Evolutionary conservation across 2,329 filamentous ascomycete species (phyloP).

Genomic region (Ascomycota sp.): DNA sequence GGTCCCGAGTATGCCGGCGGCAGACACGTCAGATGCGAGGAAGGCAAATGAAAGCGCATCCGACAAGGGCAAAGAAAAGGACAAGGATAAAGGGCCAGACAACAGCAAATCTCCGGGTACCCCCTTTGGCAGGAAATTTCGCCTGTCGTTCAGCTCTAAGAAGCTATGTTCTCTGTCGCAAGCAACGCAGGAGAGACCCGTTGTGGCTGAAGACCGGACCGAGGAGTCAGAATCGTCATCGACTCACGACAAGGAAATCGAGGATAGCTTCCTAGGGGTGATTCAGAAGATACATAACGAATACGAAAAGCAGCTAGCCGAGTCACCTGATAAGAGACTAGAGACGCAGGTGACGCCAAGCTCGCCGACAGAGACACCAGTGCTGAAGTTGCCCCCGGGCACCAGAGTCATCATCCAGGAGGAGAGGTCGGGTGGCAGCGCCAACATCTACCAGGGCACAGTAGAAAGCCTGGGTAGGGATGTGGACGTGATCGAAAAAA

Average conservation of each 20-base stretch:
- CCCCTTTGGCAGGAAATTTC: slow-evolving; percentile 72
- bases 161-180: slow-evolving; percentile 52
- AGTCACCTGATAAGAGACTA: slow-evolving; percentile 30
- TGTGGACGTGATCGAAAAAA: slow-evolving; percentile 65
- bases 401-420: slow-evolving; percentile 52
- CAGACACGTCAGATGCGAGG: slow-evolving; percentile 27
- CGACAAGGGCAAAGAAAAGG: slow-evolving; percentile 24
- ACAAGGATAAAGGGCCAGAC: slow-evolving; percentile 22
- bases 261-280: slow-evolving; percentile 54
- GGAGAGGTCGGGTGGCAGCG: slow-evolving; percentile 45
- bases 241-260: slow-evolving; percentile 49
- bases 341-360: slow-evolving; percentile 49
- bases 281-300: slow-evolving; percentile 53
- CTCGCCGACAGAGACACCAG: slow-evolving; percentile 52
- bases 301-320: slow-evolving; percentile 47
- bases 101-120: slow-evolving; percentile 37
- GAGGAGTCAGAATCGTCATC: slow-evolving; percentile 45
- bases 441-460: slow-evolving; percentile 80
- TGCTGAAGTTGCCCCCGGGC: slow-evolving; percentile 48
- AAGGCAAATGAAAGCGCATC: slow-evolving; percentile 26
- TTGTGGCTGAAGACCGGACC: slow-evolving; percentile 54
- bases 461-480: slow-evolving; percentile 60
- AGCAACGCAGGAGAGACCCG: slow-evolving; percentile 46
- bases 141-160: slow-evolving; percentile 66
- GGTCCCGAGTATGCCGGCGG: slow-evolving; percentile 3